phyloP scores from a whole-genome alignment of 805 yeast genomes.

The Kodamaea neixiangensis region DNA sequence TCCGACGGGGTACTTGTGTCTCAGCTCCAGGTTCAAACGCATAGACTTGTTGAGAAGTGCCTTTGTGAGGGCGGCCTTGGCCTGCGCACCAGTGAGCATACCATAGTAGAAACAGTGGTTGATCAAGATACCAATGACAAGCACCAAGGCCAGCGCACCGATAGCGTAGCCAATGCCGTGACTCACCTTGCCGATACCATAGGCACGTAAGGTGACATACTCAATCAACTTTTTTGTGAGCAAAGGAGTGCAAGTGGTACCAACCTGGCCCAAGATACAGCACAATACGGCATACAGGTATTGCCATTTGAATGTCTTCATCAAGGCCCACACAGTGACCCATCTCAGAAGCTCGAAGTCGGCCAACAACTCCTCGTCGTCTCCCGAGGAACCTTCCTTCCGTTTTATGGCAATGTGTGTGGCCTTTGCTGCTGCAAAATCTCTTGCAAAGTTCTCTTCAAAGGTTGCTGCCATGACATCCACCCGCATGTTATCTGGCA shows the following conservation, averaged over 20 bases:
- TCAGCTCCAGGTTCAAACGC: slow-evolving; percentile 20
- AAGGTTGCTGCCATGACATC: slow-evolving; percentile 32
- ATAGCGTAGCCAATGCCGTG: slow-evolving; percentile 44
- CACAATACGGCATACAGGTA: slow-evolving; percentile 22
- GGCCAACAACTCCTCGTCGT: background rate
- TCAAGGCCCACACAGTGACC: slow-evolving; percentile 18
- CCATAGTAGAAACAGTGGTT: slow-evolving; percentile 26
- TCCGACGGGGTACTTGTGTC: slow-evolving; percentile 23
- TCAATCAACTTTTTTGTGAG: slow-evolving; percentile 38
- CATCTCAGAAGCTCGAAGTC: slow-evolving; percentile 4
- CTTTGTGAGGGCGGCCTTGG: slow-evolving; percentile 27
- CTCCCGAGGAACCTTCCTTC: slow-evolving; percentile 21
- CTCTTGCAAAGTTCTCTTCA: slow-evolving; percentile 15
- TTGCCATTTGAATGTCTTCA: slow-evolving; percentile 31
- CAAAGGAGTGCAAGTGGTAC: slow-evolving; percentile 36
- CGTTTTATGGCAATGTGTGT: slow-evolving; percentile 25
- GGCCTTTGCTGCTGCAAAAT: slow-evolving; percentile 11
- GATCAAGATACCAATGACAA: slow-evolving; percentile 23
- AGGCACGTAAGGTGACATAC: slow-evolving; percentile 31
- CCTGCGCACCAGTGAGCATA: slow-evolving; percentile 30
- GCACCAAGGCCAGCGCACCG: slow-evolving; percentile 34
- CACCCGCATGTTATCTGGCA: slow-evolving; percentile 28
- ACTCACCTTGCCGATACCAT: slow-evolving; percentile 24
- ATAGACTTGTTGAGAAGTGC: slow-evolving; percentile 26
- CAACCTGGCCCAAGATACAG: slow-evolving; percentile 21